phyloP scores from a whole-genome alignment of 768 basidiomycete genomes.

The Infundibulicybe gibba region DNA sequence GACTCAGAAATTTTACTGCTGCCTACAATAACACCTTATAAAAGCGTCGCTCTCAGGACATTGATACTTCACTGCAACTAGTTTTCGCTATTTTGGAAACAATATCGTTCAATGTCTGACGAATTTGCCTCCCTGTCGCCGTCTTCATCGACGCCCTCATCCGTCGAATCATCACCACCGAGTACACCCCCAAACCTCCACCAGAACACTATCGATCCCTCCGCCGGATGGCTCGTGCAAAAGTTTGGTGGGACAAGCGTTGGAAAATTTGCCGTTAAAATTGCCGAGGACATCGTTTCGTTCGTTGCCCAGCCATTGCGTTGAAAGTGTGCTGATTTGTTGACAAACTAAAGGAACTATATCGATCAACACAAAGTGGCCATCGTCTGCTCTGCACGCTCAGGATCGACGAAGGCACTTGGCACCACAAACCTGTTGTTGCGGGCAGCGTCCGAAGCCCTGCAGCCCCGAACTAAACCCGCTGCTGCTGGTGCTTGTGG shows the following conservation, averaged over 20 bases:
- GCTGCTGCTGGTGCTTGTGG: conserved; percentile 34
- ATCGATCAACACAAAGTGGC: conserved; percentile 81
- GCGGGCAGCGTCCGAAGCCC: conserved; percentile 80
- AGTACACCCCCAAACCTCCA: conserved; percentile 67
- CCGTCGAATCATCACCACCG: conserved; percentile 37
- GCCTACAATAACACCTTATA: too few species aligned
- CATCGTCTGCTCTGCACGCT: conserved; percentile 95
- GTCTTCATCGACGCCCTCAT: conserved; percentile 30
- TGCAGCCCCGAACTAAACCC: conserved; percentile 39
- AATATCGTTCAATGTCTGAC: too few species aligned
- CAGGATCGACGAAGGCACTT: conserved; percentile 89
- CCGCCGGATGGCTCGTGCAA: conserved; percentile 84
- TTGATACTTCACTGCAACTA: too few species aligned
- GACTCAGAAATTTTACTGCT: too few species aligned
- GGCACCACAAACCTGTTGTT: conserved; percentile 95
- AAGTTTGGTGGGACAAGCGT: conserved; percentile 95
- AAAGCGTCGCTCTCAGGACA: too few species aligned
- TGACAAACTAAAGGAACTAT: conserved; percentile 45
- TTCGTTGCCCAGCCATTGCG: conserved; percentile 38
- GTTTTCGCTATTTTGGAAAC: too few species aligned
- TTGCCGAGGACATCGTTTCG: conserved; percentile 84
- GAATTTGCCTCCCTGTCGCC: conserved; percentile 3
- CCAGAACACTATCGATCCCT: conserved; percentile 73
- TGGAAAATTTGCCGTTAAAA: conserved; percentile 84
- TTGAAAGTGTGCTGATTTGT: neutral